These are phyloP conservation scores for Solanum ossicruentum DNA, from an alignment of 257 asterid species.

Conservation along the genomic window DNA sequence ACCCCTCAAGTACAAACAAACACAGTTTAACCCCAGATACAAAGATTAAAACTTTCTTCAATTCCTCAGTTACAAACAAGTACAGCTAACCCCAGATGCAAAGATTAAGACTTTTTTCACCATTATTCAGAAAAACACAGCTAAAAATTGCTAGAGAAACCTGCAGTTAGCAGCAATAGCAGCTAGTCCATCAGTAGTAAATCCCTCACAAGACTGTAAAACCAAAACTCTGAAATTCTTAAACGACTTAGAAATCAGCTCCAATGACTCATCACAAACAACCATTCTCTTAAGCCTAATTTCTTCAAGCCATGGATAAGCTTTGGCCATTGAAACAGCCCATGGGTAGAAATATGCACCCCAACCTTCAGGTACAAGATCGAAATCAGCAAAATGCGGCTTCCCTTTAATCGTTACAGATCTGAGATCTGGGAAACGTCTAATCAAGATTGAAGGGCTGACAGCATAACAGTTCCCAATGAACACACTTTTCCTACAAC, in stretches of 20 bases:
- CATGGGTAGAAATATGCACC: constrained; percentile 69
- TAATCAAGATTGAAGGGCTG: constrained; percentile 56
- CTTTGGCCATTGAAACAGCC: constrained; percentile 52
- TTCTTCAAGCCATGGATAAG: constrained; percentile 79
- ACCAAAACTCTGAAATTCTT: constrained; percentile 49
- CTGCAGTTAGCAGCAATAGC: constrained; percentile 72
- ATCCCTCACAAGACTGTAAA: constrained; percentile 48
- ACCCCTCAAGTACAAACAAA: neutral
- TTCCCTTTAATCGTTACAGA: constrained; percentile 78
- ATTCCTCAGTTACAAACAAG: neutral
- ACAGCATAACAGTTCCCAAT: constrained; percentile 85
- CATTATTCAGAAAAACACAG: neutral
- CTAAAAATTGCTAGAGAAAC: constrained; percentile 6
- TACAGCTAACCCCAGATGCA: neutral
- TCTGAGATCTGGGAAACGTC: constrained; percentile 64
- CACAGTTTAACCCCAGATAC: neutral
- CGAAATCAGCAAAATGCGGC: constrained; percentile 95
- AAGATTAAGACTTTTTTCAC: no score
- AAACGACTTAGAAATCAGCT: constrained; percentile 46
- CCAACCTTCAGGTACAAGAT: constrained; percentile 90
- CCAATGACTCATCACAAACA: constrained; percentile 58
- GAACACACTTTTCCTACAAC: constrained; percentile 69
- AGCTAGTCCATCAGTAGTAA: constrained; percentile 59
- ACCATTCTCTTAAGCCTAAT: constrained; percentile 91
- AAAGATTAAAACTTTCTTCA: no score